Evolutionary conservation across 306 rosid genomes (phyloP), one percentile per base, ranked within the genome.

Genomic region (Acacia confusa): DNA sequence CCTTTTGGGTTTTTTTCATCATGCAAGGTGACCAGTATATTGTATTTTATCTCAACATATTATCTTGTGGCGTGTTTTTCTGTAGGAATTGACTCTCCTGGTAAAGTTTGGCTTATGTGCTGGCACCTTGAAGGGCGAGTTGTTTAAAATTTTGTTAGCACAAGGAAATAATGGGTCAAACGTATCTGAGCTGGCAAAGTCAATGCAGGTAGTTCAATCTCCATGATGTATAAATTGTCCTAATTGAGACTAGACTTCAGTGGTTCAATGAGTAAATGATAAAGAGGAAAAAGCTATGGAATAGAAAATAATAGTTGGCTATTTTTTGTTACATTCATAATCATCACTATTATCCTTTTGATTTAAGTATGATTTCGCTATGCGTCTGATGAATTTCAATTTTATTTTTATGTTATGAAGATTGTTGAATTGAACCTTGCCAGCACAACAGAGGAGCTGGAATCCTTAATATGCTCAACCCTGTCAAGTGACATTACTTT

Each of bases 401-500:
- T 82, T 78, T 79, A 70, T 86, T 85, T 82, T 84, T 84, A 77
- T 85, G 64, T 83, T 79, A 61, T 86, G 87, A 82, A 95, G 98
- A 86, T 89, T 88, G 90, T 75, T 50, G 96, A 91, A 71, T 89
- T 95, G 86, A 90, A 92, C 65, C 80, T 90, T 80, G 87, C 84
- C 83, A 82, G 87, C 88, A 79, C 92, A 67, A 79, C 84, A 20
- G 98, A 88, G 78, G 96, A 93, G 70, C 84, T 95, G 70, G 97
- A 93, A 86, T 87, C 86, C 74, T 78, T 88, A 70, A 91, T 95
- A 84, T 88, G 88, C 83, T 90, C 97, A 53, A 84, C 92, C 41
- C 90, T 95, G 57, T 89, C 99, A 38, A 95, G 99, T 88, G 99
- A 95, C 84, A 88, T 95, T 81, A 89, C 97, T 57, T 85, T 95